A percentile compares a stretch with the other conserved stretches of the same genome.
phyloP scores from a whole-genome alignment of 2,329 filamentous ascomycete species.

The Cordyceps javanica region DNA sequence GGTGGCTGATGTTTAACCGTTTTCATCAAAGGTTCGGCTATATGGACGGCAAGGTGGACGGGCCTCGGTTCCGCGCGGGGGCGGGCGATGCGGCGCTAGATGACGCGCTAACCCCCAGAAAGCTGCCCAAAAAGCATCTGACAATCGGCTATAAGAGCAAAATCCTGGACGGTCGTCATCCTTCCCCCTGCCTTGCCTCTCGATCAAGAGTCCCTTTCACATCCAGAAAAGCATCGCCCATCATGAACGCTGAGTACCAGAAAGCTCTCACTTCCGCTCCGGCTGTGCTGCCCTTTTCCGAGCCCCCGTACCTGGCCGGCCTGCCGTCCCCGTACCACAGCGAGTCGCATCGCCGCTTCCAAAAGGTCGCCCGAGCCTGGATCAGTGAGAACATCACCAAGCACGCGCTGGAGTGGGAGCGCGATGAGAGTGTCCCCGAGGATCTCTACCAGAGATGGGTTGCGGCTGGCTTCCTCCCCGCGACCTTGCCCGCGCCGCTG shows the following conservation, averaged over 20 bases:
- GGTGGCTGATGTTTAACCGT: neutral
- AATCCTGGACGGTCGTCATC: neutral
- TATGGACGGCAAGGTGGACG: neutral
- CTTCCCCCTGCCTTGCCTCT: neutral
- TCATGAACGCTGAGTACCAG: constrained; percentile 10
- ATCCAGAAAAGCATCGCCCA: neutral
- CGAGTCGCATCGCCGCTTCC: constrained; percentile 56
- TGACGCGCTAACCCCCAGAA: neutral
- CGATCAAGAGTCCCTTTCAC: neutral
- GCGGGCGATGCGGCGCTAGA: constrained; percentile 1
- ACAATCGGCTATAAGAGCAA: constrained; percentile 3
- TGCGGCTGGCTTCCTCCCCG: constrained; percentile 57
- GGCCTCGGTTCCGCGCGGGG: constrained; percentile 9
- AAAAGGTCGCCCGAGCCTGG: constrained; percentile 62
- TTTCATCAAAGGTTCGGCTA: neutral
- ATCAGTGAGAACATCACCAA: constrained; percentile 55
- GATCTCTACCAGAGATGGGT: constrained; percentile 56
- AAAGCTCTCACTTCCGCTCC: constrained; percentile 9
- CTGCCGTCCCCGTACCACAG: constrained; percentile 69
- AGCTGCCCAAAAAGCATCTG: neutral
- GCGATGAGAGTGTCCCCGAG: constrained; percentile 53
- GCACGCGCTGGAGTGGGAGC: constrained; percentile 65
- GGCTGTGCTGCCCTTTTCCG: constrained; percentile 53
- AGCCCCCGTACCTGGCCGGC: constrained; percentile 63
- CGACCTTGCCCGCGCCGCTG: constrained; percentile 61